Evolutionary conservation across 208 protist genomes (phyloP).

Genomic region (Leishmania turanica): DNA sequence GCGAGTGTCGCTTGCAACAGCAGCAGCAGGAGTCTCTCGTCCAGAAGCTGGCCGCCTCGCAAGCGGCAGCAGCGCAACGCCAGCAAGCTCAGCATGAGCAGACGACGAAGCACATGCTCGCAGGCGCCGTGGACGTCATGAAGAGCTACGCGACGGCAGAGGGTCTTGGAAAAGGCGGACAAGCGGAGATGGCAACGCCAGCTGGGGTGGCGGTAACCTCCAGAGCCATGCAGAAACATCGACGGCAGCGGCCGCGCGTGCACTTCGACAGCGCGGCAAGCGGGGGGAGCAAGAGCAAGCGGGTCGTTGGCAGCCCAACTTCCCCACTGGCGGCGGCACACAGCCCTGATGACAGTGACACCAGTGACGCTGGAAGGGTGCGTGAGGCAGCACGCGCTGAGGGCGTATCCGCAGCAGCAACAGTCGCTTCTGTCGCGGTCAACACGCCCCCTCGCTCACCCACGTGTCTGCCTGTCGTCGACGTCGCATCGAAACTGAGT

Average conservation of each 20-base stretch:
- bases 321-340: not conserved
- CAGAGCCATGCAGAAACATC: not conserved
- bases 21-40: slow-evolving; percentile 51
- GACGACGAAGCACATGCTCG: slow-evolving; percentile 36
- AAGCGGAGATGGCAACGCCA: not conserved
- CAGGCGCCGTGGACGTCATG: slow-evolving; percentile 37
- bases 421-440: not conserved
- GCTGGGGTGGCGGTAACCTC: not conserved
- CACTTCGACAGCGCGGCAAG: not conserved
- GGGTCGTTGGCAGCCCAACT: not conserved
- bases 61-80: slow-evolving; percentile 31
- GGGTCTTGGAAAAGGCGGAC: not conserved
- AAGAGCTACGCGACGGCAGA: slow-evolving; percentile 21
- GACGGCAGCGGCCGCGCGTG: not conserved
- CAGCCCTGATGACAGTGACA: not conserved
- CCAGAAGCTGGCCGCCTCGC: slow-evolving; percentile 40
- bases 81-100: slow-evolving; percentile 31
- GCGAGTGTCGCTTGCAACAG: slow-evolving; percentile 45
- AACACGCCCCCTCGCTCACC: not conserved
- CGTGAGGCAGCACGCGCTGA: not conserved
- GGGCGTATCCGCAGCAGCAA: not conserved
- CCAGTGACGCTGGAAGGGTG: not conserved
- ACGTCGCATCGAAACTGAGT: not conserved
- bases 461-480: not conserved
- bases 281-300: not conserved